Evolutionary conservation across 2,329 filamentous ascomycete species (phyloP).

Genomic region (Aspergillus sp.): DNA sequence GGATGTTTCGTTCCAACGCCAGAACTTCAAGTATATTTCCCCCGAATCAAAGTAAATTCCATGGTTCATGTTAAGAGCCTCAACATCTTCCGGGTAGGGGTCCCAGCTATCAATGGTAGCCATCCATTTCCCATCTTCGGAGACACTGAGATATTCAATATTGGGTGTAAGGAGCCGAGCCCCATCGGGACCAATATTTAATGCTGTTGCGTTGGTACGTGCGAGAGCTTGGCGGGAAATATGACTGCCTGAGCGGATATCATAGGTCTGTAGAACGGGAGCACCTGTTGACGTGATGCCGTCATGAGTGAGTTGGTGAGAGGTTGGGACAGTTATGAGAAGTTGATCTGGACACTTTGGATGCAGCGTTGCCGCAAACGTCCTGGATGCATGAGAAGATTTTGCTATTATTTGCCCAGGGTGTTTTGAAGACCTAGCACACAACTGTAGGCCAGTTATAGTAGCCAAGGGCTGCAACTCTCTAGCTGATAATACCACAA

Average conservation of each 20-base stretch:
- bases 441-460: conserved; percentile 74
- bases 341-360: conserved; percentile 64
- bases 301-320: conserved; percentile 41
- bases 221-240: conserved; percentile 85
- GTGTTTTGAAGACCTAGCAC: conserved; percentile 50
- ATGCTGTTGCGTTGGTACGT: conserved; percentile 80
- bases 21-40: conserved; percentile 89
- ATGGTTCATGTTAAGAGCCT: conserved; percentile 50
- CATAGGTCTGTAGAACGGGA: conserved; percentile 72
- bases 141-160: conserved; percentile 73
- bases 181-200: conserved; percentile 72
- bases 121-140: conserved; percentile 81
- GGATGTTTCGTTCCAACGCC: conserved; percentile 63
- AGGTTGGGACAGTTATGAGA: conserved; percentile 65
- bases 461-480: conserved; percentile 84
- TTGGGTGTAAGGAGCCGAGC: conserved; percentile 73
- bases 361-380: conserved; percentile 62
- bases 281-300: conserved; percentile 53
- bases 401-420: conserved; percentile 42
- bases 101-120: conserved; percentile 91
- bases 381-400: conserved; percentile 7
- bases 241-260: conserved; percentile 75
- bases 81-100: conserved; percentile 68
- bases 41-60: conserved; percentile 47
- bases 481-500: conserved; percentile 84